Evolutionary conservation across 306 rosid species (phyloP).

Genomic region (cucumber (Cucumis sativus)): Cucumber_9930_V3 NC_026657.2:39897501-39898000

Average conservation of each 20-base stretch:
- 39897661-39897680: conserved; percentile 50
- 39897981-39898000: not conserved
- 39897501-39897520: conserved; percentile 6
- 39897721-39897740: conserved; percentile 57
- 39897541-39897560: conserved; percentile 34
- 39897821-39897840: conserved; percentile 21
- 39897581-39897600: conserved; percentile 70
- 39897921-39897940: not conserved
- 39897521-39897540: conserved; percentile 10
- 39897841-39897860: conserved; percentile 33
- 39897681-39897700: conserved; percentile 37
- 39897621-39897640: conserved; percentile 30
- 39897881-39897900: conserved; percentile 45
- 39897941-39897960: not conserved
- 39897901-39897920: not conserved
- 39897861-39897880: conserved; percentile 62
- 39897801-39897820: conserved; percentile 39
- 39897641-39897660: conserved; percentile 27
- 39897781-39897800: conserved; percentile 23
- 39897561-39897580: conserved; percentile 54
- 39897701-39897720: conserved; percentile 46
- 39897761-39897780: conserved; percentile 27
- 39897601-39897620: conserved; percentile 40
- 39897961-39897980: not conserved
- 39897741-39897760: conserved; percentile 40